Percentiles rank a stretch among this genome's conserved stretches.
Evolutionary conservation across 140 eudicot species (phyloP).

Genomic region (Flaveria floridana): DNA sequence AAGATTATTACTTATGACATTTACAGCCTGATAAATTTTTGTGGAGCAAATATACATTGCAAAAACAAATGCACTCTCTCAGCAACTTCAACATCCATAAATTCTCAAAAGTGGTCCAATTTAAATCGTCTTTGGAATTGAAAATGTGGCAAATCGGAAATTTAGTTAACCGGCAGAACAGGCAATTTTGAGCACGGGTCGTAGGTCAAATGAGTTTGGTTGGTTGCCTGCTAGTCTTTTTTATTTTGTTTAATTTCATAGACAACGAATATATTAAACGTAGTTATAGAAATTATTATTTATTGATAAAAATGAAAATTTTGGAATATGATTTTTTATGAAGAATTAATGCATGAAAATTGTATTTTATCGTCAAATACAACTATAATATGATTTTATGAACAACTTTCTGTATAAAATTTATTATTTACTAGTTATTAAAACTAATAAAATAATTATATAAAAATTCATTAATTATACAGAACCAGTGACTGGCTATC

Average conservation of each 20-base stretch:
- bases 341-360: neutral
- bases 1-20: neutral
- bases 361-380: neutral
- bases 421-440: neutral
- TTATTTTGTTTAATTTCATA: neutral
- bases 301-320: neutral
- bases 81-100: neutral
- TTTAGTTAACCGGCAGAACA: neutral
- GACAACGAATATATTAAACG: neutral
- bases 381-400: neutral
- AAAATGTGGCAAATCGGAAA: no score
- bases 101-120: neutral
- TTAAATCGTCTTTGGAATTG: neutral
- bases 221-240: neutral
- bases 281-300: neutral
- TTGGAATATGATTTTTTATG: neutral
- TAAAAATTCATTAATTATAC: neutral
- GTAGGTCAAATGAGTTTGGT: neutral
- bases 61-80: neutral
- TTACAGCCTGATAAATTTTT: neutral
- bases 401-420: neutral
- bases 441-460: neutral
- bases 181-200: neutral
- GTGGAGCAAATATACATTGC: neutral
- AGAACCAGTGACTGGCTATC: neutral